Evolutionary conservation across 805 yeast genomes (phyloP).

Genomic region (Alloascoidea africana): DNA sequence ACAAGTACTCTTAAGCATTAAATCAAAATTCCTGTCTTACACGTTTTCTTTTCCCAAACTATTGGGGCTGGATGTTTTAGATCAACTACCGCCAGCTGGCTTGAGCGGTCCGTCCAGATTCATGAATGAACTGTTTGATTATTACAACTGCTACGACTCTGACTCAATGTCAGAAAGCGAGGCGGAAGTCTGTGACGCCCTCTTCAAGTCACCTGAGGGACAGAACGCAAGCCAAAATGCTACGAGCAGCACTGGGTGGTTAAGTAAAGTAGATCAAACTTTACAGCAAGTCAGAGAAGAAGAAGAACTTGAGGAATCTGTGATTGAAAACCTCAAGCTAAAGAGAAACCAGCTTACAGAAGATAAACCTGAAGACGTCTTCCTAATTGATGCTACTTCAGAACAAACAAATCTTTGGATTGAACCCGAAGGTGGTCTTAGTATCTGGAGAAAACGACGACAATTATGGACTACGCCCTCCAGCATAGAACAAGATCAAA

Average conservation of each 20-base stretch:
- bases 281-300: neutral
- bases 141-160: neutral
- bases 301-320: neutral
- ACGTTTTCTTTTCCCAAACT: too few relatives aligned
- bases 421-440: conserved; percentile 24
- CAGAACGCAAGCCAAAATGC: neutral
- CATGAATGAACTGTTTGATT: too few relatives aligned
- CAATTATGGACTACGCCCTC: conserved; percentile 37
- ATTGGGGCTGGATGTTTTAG: too few relatives aligned
- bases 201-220: neutral
- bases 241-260: neutral
- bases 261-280: neutral
- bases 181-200: neutral
- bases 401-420: neutral
- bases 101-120: too few relatives aligned
- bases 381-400: neutral
- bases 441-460: conserved; percentile 58
- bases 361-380: neutral
- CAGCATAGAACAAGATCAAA: neutral
- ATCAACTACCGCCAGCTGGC: too few relatives aligned
- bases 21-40: too few relatives aligned
- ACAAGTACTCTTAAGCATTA: too few relatives aligned
- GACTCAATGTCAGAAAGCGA: neutral
- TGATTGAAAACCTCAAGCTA: neutral
- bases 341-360: neutral